Conservation (phyloP, 1,284 basidiomycete species). For the Xerocomus amazonicus region DNA sequence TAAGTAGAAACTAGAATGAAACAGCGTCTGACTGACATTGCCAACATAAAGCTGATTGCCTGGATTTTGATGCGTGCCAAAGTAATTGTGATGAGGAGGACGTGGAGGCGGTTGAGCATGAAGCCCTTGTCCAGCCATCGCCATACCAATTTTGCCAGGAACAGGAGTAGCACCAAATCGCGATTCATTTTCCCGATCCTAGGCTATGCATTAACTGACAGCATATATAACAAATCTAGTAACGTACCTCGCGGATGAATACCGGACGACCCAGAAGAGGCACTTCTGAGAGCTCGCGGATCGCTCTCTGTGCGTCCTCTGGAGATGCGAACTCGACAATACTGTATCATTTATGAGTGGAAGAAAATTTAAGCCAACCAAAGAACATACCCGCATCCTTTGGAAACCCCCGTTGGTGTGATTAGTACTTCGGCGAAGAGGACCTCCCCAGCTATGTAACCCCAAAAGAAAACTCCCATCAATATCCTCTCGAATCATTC, state of each 20-base stretch:
- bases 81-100: constrained; percentile 70
- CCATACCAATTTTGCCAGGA: constrained; percentile 89
- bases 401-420: constrained; percentile 94
- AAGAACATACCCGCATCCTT: constrained; percentile 92
- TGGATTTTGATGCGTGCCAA: constrained; percentile 59
- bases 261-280: constrained; percentile 87
- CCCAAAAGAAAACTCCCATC: constrained; percentile 80
- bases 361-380: not conserved
- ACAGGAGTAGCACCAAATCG: constrained; percentile 92
- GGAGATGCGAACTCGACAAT: constrained; percentile 88
- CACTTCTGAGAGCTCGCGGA: constrained; percentile 85
- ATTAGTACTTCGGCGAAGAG: constrained; percentile 98
- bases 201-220: constrained; percentile 5
- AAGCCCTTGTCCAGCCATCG: constrained; percentile 79
- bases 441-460: constrained; percentile 91
- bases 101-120: constrained; percentile 71
- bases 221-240: not conserved
- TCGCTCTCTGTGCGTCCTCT: constrained; percentile 83
- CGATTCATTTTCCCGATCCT: constrained; percentile 96
- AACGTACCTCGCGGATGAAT: constrained; percentile 88
- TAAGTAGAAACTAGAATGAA: constrained; percentile 6
- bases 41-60: constrained; percentile 91
- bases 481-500: constrained; percentile 74
- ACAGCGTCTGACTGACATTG: constrained; percentile 57
- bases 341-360: constrained; percentile 40